Conservation (phyloP, 768 basidiomycete genomes). For the Crepidotus variabilis region DNA sequence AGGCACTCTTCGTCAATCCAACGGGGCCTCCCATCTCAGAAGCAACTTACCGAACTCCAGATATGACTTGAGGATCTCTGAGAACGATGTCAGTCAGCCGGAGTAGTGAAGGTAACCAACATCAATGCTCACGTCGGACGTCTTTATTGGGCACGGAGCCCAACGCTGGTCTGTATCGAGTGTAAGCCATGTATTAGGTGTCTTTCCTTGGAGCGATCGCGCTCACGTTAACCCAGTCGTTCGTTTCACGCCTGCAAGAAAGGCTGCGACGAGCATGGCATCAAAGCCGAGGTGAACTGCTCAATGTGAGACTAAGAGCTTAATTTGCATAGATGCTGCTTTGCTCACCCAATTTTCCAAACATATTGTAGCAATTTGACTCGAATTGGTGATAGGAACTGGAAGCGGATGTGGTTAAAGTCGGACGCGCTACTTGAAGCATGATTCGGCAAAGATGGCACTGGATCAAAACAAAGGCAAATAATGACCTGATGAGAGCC, state of each 20-base stretch:
- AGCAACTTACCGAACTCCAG: slow-evolving; percentile 66
- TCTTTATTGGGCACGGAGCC: slow-evolving; percentile 85
- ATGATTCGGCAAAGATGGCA: too few relatives aligned
- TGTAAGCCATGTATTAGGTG: neutral
- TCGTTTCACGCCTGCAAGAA: slow-evolving; percentile 82
- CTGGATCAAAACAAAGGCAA: too few relatives aligned
- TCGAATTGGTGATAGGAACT: neutral
- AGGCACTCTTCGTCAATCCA: slow-evolving; percentile 1
- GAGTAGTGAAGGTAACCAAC: neutral
- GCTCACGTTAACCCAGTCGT: slow-evolving; percentile 84
- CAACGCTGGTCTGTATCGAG: slow-evolving; percentile 57
- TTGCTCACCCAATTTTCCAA: slow-evolving; percentile 52
- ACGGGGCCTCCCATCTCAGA: neutral
- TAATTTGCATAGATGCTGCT: neutral
- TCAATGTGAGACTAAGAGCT: slow-evolving; percentile 9
- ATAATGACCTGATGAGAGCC: too few relatives aligned
- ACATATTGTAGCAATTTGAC: slow-evolving; percentile 32
- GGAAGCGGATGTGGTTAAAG: neutral
- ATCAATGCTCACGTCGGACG: slow-evolving; percentile 62
- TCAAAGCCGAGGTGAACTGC: slow-evolving; percentile 70
- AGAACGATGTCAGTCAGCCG: neutral
- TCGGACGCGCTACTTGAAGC: neutral
- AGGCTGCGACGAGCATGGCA: slow-evolving; percentile 72
- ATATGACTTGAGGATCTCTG: slow-evolving; percentile 74
- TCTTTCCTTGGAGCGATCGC: neutral